Base-by-base conservation (phyloP, 2,329 filamentous ascomycete species). In the Pochonia chlamydosporia region DNA sequence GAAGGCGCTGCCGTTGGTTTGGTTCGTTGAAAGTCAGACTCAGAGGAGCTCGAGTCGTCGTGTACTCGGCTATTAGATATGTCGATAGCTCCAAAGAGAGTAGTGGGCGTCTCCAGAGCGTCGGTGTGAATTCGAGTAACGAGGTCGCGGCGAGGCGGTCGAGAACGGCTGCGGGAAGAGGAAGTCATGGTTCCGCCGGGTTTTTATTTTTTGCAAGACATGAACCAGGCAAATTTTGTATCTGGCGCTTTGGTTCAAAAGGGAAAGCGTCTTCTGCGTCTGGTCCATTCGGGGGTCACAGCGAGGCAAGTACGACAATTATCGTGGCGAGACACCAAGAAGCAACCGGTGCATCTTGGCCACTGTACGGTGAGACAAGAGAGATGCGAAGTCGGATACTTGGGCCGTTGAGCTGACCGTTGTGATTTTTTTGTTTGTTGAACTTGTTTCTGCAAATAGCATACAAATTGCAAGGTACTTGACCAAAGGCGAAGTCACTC, bases 1-100 rank as follows among this genome's bases (percentile, higher is more conserved):
- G 61, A 52, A 20, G 53, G 50, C 25, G 33, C 40, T 26, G 33
- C 55, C 51, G 44, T 51, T 43, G 52, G 40, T 39, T 51, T 59
- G 45, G 52, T 52, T 7, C 61, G 60, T 50, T 65, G 61, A 42
- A 65, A 56, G 48, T 70, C 66, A 48, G 68, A 69, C 49, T 73
- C 72, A 49, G 67, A 71, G 33, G 73, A 75, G 60, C 67, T 73
- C 35, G 69, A 69, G 49, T 71, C 69, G 54, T 57, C 58, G 11
- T 63, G 54, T 31, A 47, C 55, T 49, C 58, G 54, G 42, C 56
- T 56, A 54, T 57, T 59, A 46, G 61, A 54, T 21, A 60, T 49
- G 25, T 61, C 59, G 45, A 63, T 52, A 16, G 49, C 55, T 49
- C 56, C 56, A 18, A 52, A 51, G 23, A 65, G 50, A 4, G 59